These are phyloP conservation scores for Actinomucor elegans DNA, from an alignment of 371 early-diverging fungal species.

Conservation along the genomic window DNA sequence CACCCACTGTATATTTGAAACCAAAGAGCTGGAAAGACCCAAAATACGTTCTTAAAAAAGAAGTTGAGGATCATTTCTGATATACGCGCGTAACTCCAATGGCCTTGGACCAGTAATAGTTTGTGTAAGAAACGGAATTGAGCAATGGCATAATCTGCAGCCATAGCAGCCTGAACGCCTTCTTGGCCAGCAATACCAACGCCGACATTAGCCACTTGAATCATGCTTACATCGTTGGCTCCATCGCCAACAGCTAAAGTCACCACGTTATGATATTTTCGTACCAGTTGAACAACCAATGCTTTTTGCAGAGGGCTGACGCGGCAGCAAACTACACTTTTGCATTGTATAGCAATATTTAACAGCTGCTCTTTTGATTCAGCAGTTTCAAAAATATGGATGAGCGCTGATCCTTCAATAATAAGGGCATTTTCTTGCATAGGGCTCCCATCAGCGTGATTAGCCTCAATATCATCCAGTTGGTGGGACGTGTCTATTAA, in stretches of 20 bases:
- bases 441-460: background rate
- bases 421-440: conserved; percentile 68
- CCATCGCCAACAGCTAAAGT: conserved; percentile 98
- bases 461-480: conserved; percentile 1
- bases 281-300: conserved; percentile 90
- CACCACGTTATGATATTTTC: conserved; percentile 69
- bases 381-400: conserved; percentile 66
- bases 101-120: conserved; percentile 82
- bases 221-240: conserved; percentile 95
- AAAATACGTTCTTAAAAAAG: conserved; percentile 93
- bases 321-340: conserved; percentile 93
- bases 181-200: conserved; percentile 94
- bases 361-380: conserved; percentile 66
- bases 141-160: conserved; percentile 87
- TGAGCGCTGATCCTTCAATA: conserved; percentile 90
- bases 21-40: conserved; percentile 84
- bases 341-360: conserved; percentile 77
- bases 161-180: conserved; percentile 87
- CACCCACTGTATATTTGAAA: conserved; percentile 81
- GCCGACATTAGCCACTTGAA: conserved; percentile 92
- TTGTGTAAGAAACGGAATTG: conserved; percentile 88
- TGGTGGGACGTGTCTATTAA: conserved; percentile 39
- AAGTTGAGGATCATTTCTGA: conserved; percentile 88
- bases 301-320: conserved; percentile 97
- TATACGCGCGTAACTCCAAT: conserved; percentile 89